Base-by-base conservation (phyloP, 1,139 yeast genomes). In the Scheffersomyces titani region DNA sequence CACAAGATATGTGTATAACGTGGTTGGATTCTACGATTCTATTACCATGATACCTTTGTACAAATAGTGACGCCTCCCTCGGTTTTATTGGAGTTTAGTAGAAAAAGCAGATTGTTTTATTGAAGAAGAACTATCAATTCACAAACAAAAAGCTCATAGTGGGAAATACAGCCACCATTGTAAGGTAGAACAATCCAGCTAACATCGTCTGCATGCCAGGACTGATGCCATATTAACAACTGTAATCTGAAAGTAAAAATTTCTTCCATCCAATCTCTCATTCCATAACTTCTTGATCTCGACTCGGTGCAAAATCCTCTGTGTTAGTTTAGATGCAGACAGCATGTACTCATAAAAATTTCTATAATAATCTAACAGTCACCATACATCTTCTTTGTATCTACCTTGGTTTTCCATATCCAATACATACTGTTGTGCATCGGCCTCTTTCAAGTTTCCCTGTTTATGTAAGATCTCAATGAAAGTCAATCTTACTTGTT, bases 301-400 rank as follows among this genome's bases (percentile, higher is more conserved):
- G 24, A 22, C 6, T 5, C 6, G 24, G 6, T 22, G 24, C 24
- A 22, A 22, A 22, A 22, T 6, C 40, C 13, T 16, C 40, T 30
- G 40, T 16, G 13, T 30, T 30, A 11, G 40, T 30, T 30, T 30
- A 30, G 40, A 11, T 30, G 40, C 40, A 30, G 13, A 30, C 16
- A 2, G 9, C 16, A 30, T 30, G 40, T 11, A 30, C 40, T 30
- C 40, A 11, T 7, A 30, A 30, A 24, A 6, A 30, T 30, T 4
- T 30, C 16, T 30, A 7, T 30, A 30, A 2, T 30, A 30, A 30
- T 30, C 40, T 30, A 30, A 30, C 13, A 30, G 40, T 19, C 24
- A 93, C 98, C 98, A 93, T 0, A 97, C 92, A 68, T 94, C 99
- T 70, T 94, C 98, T 55, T 91, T 76, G 67, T 91, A 93, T 61